Evolutionary conservation across 345 rosid species (phyloP), one percentile per base, ranked within the genome.

Genomic region (Populus ilicifolia): DNA sequence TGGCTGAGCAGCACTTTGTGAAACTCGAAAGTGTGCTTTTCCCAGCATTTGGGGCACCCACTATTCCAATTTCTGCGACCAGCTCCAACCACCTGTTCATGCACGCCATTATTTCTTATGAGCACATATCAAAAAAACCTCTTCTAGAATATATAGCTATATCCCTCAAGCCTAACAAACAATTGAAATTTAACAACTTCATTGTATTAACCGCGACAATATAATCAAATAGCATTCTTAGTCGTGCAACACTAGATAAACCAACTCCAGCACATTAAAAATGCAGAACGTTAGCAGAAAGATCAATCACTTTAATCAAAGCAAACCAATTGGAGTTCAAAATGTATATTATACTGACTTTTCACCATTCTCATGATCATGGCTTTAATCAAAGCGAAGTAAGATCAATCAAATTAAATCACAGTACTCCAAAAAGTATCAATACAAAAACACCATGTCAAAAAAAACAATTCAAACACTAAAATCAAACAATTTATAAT

Each of bases 31-130:
- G 84, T 35, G 96, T 93, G 88, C 97, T 95, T 85, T 95, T 95
- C 67, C 99, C 96, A 46, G 98, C 99, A 89, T 93, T 95, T 76
- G 97, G 96, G 43, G 94, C 98, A 73, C 99, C 99, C 25, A 93
- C 90, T 9, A 95, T 89, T 67, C 99, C 99, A 23, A 95, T 94
- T 84, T 93, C 97, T 0, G 97, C 96, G 8, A 95, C 94, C 69
- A 95, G 86, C 85, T 93, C 90, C 75, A 93, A 75, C 99, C 98
- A 95, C 99, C 98, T 95, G 88, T 80, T 69, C 65, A 79, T 71
- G 59, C 79, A 70, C 25, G 77, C 79, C 79, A 82, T 72, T 67
- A 76, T 77, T 75, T 77, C 83, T 67, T 67, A 74, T 1, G 67
- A 56, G 33, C 71, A 43, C 21, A 59, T 35, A 46, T 38, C 50